Percentiles rank a stretch among this genome's conserved stretches.
Evolutionary conservation across 257 asterid genomes (phyloP).

Genomic region (Pogostemon cablin): DNA sequence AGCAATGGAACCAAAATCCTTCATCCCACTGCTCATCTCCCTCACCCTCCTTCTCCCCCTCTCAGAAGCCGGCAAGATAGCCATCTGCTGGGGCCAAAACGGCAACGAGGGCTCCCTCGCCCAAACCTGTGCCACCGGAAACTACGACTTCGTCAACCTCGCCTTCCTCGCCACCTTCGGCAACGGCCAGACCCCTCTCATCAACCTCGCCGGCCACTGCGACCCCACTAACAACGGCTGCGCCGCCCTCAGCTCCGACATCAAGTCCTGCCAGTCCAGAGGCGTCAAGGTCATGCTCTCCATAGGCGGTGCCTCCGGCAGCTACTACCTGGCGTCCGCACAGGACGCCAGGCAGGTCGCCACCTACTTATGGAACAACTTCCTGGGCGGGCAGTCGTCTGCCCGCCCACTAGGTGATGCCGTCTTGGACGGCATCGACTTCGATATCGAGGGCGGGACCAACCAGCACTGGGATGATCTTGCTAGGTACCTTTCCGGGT

Average conservation of each 20-base stretch:
- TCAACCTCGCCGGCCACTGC: constrained; percentile 55
- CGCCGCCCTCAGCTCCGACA: constrained; percentile 39
- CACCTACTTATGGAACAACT: constrained; percentile 30
- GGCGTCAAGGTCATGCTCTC: constrained; percentile 50
- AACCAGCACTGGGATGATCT: constrained; percentile 43
- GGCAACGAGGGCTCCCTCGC: constrained; percentile 28
- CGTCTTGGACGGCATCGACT: constrained; percentile 43
- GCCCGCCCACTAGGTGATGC: constrained; percentile 40
- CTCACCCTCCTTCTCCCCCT: not conserved
- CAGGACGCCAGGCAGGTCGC: constrained; percentile 31
- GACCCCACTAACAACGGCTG: constrained; percentile 51
- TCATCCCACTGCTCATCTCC: not conserved
- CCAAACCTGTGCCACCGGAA: constrained; percentile 37
- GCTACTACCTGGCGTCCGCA: constrained; percentile 42
- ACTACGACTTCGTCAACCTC: constrained; percentile 41
- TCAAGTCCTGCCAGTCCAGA: constrained; percentile 9
- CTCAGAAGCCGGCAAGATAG: constrained; percentile 20
- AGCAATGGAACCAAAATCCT: constrained; percentile 9
- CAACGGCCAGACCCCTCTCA: constrained; percentile 40
- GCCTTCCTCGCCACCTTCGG: constrained; percentile 50
- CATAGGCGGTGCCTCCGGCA: constrained; percentile 39
- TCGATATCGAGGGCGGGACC: constrained; percentile 47
- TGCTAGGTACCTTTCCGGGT: constrained; percentile 34
- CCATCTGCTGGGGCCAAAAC: constrained; percentile 34
- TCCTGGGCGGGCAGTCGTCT: constrained; percentile 18